phyloP scores from a whole-genome alignment of 768 basidiomycete species.

The Fomitopsis serialis region DNA sequence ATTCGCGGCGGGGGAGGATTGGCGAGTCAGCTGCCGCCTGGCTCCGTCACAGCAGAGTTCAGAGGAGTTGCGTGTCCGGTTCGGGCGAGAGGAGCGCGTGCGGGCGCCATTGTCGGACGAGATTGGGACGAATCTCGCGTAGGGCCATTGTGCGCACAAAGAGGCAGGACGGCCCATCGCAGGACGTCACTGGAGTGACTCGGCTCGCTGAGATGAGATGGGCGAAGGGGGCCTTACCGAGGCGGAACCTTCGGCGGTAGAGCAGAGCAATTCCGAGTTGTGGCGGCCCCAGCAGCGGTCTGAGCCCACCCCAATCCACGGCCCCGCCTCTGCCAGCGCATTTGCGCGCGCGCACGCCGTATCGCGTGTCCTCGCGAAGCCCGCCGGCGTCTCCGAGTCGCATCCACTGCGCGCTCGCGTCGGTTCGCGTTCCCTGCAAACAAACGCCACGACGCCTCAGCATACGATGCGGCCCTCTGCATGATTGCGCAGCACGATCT shows the following conservation, averaged over 20 bases:
- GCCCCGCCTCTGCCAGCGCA: neutral
- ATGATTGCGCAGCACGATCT: neutral
- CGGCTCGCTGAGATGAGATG: neutral
- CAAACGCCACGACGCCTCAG: neutral
- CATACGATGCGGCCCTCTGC: neutral
- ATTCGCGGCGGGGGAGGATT: neutral
- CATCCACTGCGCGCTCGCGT: neutral
- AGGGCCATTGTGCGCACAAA: neutral
- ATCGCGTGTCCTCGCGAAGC: neutral
- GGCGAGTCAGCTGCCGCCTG: neutral
- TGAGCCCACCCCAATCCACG: neutral
- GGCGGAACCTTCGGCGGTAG: constrained; percentile 8
- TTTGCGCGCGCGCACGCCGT: neutral
- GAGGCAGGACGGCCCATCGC: neutral
- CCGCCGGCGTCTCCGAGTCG: neutral
- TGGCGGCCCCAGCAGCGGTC: neutral
- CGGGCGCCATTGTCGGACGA: neutral
- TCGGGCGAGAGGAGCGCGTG: neutral
- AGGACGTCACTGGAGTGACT: neutral
- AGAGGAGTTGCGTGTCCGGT: neutral
- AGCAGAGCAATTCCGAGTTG: constrained; percentile 7
- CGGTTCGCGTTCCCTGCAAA: neutral
- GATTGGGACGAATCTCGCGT: neutral
- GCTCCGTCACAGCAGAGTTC: neutral
- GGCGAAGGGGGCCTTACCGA: neutral